Evolutionary conservation across 768 basidiomycete species (phyloP).

Genomic region (Amanita muscaria): DNA sequence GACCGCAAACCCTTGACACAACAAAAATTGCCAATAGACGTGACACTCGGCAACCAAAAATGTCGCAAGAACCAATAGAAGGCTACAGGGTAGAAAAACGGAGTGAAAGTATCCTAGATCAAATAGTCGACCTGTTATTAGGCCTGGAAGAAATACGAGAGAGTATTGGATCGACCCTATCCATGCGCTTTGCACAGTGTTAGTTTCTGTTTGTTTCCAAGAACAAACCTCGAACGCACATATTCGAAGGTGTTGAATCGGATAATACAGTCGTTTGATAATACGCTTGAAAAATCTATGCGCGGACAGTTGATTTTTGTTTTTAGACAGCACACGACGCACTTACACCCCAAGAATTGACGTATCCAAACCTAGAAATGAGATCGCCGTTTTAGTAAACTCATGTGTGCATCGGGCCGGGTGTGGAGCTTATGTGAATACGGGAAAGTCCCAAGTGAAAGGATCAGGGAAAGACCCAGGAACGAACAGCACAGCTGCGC

Average conservation of each 20-base stretch:
- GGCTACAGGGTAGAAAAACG: conserved; percentile 39
- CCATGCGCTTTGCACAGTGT: conserved; percentile 48
- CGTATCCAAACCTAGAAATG: conserved; percentile 47
- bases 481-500: too few relatives aligned
- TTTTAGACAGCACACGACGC: neutral
- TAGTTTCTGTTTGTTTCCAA: too few relatives aligned
- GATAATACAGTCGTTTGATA: conserved; percentile 48
- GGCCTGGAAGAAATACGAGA: conserved; percentile 51
- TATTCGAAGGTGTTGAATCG: conserved; percentile 47
- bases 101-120: conserved; percentile 60
- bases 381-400: conserved; percentile 8
- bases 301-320: neutral
- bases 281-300: conserved; percentile 64
- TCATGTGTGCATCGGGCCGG: neutral
- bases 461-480: too few relatives aligned
- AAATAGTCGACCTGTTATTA: conserved; percentile 61
- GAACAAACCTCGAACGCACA: conserved; percentile 31
- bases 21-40: conserved; percentile 68
- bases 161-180: conserved; percentile 75
- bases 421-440: too few relatives aligned
- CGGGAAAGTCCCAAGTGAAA: too few relatives aligned
- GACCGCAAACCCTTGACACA: conserved; percentile 62
- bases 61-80: conserved; percentile 42
- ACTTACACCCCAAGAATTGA: conserved; percentile 70
- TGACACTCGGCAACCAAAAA: conserved; percentile 67